These are phyloP conservation scores for Suillus subluteus DNA, from an alignment of 768 basidiomycete species.

Conservation along the genomic window DNA sequence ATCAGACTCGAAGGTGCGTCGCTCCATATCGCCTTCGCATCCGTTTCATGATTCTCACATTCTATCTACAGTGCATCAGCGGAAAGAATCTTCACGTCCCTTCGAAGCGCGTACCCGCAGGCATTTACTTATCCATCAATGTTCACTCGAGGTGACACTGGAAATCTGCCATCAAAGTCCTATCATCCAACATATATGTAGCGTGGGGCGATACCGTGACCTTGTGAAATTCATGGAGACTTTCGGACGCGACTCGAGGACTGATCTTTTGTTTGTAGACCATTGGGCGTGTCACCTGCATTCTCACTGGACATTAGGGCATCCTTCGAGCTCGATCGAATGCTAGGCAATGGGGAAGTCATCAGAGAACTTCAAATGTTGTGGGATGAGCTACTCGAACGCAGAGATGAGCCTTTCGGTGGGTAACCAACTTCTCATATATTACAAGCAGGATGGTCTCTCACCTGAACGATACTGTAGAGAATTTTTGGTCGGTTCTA, in stretches of 20 bases:
- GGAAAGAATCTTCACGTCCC: not conserved
- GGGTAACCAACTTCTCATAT: not conserved
- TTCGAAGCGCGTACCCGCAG: not conserved
- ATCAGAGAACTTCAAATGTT: no score
- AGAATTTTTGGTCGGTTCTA: not conserved
- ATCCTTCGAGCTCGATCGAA: not conserved
- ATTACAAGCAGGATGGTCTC: not conserved
- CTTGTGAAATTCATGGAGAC: not conserved
- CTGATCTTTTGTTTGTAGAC: not conserved
- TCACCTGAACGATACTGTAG: not conserved
- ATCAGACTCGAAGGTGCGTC: not conserved
- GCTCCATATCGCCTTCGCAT: not conserved
- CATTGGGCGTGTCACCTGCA: not conserved
- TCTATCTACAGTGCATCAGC: not conserved
- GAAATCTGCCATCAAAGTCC: not conserved
- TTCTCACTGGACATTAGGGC: not conserved
- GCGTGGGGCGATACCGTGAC: not conserved
- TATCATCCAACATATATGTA: not conserved
- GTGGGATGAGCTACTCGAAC: no score
- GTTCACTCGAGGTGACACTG: not conserved
- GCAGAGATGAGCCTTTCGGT: no score
- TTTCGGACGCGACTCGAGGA: not conserved
- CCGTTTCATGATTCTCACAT: not conserved
- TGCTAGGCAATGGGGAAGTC: no score
- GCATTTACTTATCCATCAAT: not conserved